Evolutionary conservation across 225 moss, liverwort and hornwort genomes (phyloP), one percentile per base, ranked within the genome.

Genomic region (Marchantia paleacea): DNA sequence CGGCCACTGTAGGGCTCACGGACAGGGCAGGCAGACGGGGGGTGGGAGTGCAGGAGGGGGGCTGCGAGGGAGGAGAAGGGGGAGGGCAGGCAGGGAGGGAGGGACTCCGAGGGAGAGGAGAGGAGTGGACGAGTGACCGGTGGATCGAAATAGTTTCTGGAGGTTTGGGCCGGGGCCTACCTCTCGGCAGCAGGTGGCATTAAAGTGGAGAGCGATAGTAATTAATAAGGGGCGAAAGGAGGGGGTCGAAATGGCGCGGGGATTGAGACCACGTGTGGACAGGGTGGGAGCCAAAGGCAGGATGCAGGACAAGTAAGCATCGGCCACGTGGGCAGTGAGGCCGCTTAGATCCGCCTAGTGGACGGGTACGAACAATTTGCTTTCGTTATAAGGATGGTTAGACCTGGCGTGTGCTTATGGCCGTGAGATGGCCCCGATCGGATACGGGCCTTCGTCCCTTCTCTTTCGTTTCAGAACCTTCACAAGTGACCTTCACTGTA

Each of bases 241-340:
- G 39, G 39, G 39, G 71, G 71, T 50, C 71, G 47, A 71, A 8
- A 29, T 47, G 71, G 71, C 71, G 66, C 66, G 71, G 7, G 48
- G 71, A 49, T 47, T 71, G 47, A 71, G 71, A 71, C 71, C 71
- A 71, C 71, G 49, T 71, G 71, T 50, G 47, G 47, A 49, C 31
- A 71, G 71, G 20, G 11, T n/a, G 28, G 48, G 48, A 71, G 71
- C 7, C 2, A 20, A 12, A 22, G 71, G 71, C 71, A 39, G 71
- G 71, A 71, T 22, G 68, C 6, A 11, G 68, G 47, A 47, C 71
- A 50, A 71, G 71, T 71, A 1, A 68, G 71, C 47, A 20, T 18
- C 7, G 48, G 47, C 71, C 48, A 71, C 71, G 71, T 71, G 47
- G 71, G 71, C 71, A 8, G 10, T 0, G 28, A 47, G 12, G 29